Conservation (phyloP, 2,329 filamentous ascomycete species). For the Elsinoe ampelina region DNA sequence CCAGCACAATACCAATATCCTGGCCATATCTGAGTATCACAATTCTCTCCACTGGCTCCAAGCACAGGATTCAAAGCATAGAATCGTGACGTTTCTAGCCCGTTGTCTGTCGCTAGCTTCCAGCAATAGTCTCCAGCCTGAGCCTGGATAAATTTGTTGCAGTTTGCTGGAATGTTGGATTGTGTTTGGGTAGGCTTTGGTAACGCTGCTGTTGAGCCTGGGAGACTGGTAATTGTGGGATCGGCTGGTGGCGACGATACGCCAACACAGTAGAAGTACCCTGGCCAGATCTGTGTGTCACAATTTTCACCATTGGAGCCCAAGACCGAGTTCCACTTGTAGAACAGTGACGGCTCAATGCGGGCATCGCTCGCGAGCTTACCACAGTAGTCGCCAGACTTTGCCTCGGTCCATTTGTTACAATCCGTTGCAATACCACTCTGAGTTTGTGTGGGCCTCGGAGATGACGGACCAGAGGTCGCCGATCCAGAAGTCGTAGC, state of each 20-base stretch:
- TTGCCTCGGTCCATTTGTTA: background rate
- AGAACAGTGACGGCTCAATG: background rate
- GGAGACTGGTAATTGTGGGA: background rate
- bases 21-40: slow-evolving; percentile 12
- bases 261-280: background rate
- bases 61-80: slow-evolving; percentile 17
- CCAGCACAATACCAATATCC: slow-evolving; percentile 15
- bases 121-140: slow-evolving; percentile 15
- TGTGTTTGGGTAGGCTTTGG: background rate
- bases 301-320: background rate
- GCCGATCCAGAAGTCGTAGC: background rate
- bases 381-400: background rate
- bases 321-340: background rate
- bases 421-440: background rate
- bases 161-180: slow-evolving; percentile 13
- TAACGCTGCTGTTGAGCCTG: background rate
- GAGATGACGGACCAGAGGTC: background rate
- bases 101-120: slow-evolving; percentile 12
- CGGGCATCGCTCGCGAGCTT: background rate
- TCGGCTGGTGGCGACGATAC: background rate
- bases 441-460: background rate
- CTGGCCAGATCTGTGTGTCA: background rate
- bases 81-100: background rate
- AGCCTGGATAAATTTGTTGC: slow-evolving; percentile 16
- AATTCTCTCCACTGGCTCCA: slow-evolving; percentile 16